phyloP scores from a whole-genome alignment of 2,329 filamentous ascomycete genomes.

The Cordyceps javanica region DNA sequence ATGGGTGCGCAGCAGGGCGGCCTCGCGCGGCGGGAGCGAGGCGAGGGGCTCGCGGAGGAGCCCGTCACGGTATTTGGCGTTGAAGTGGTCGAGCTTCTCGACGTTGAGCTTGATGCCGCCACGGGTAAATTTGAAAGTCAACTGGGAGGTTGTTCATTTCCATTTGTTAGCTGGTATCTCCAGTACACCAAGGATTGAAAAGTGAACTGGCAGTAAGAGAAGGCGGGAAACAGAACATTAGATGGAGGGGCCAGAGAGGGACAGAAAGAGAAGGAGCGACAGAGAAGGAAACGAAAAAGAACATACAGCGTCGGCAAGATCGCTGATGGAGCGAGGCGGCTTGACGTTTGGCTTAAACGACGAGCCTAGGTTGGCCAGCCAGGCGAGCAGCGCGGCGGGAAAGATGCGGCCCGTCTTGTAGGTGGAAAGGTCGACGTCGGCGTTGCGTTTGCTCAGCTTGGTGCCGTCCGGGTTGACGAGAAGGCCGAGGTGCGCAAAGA shows the following conservation, averaged over 20 bases:
- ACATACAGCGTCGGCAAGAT: slow-evolving; percentile 63
- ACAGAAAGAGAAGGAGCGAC: neutral
- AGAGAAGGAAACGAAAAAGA: neutral
- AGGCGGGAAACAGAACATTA: neutral
- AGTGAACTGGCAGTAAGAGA: too few relatives aligned
- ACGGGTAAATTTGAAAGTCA: slow-evolving; percentile 82
- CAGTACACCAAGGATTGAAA: too few relatives aligned
- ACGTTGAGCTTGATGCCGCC: slow-evolving; percentile 80
- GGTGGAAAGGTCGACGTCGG: slow-evolving; percentile 41
- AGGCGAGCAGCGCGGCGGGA: slow-evolving; percentile 60
- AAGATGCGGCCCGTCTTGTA: slow-evolving; percentile 43
- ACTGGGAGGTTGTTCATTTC: slow-evolving; percentile 37
- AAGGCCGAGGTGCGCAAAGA: slow-evolving; percentile 76
- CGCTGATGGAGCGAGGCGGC: slow-evolving; percentile 46
- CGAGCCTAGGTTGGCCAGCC: slow-evolving; percentile 63
- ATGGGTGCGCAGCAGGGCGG: slow-evolving; percentile 19
- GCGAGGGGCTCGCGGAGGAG: slow-evolving; percentile 23
- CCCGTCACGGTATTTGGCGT: slow-evolving; percentile 54
- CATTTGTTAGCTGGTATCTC: neutral
- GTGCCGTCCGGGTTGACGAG: slow-evolving; percentile 62
- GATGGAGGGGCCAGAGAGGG: too few relatives aligned
- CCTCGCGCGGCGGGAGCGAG: slow-evolving; percentile 19
- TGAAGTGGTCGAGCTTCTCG: slow-evolving; percentile 74
- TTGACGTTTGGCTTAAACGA: slow-evolving; percentile 23
- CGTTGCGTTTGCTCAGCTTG: slow-evolving; percentile 82